phyloP scores from a whole-genome alignment of 768 basidiomycete genomes.

The Mycena crocata region DNA sequence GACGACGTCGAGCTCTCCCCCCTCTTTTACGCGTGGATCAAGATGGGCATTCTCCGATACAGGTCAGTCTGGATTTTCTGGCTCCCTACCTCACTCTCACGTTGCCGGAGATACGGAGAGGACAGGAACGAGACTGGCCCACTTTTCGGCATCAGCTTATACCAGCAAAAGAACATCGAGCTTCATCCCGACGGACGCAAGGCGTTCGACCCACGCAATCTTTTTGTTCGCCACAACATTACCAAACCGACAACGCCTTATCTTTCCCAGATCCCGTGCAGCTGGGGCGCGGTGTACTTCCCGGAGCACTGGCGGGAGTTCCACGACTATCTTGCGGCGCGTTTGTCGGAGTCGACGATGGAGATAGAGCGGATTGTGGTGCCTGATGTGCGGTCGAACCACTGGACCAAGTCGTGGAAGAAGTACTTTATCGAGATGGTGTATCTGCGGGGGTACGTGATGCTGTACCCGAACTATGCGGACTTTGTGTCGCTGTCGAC shows the following conservation, averaged over 20 bases:
- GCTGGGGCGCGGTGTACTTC: constrained; percentile 94
- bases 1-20: constrained; percentile 91
- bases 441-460: constrained; percentile 84
- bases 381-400: constrained; percentile 81
- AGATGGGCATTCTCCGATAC: constrained; percentile 83
- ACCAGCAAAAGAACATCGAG: constrained; percentile 88
- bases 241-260: constrained; percentile 70
- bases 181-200: constrained; percentile 74
- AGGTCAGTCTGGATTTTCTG: constrained; percentile 54
- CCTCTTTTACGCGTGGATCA: constrained; percentile 87
- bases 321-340: constrained; percentile 78
- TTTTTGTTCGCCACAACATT: constrained; percentile 61
- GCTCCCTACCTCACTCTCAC: background rate
- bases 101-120: constrained; percentile 63
- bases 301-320: constrained; percentile 91
- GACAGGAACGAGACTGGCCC: constrained; percentile 51
- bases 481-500: constrained; percentile 83
- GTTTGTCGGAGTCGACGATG: constrained; percentile 66
- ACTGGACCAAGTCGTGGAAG: constrained; percentile 89
- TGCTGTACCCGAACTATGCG: constrained; percentile 90
- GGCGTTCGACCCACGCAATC: constrained; percentile 71
- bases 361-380: constrained; percentile 64
- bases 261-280: constrained; percentile 88
- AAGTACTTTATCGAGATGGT: constrained; percentile 90
- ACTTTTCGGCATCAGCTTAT: constrained; percentile 86